Conservation (phyloP, 192 early-diverging fungal species). For the Coemansia aciculifera region DNA sequence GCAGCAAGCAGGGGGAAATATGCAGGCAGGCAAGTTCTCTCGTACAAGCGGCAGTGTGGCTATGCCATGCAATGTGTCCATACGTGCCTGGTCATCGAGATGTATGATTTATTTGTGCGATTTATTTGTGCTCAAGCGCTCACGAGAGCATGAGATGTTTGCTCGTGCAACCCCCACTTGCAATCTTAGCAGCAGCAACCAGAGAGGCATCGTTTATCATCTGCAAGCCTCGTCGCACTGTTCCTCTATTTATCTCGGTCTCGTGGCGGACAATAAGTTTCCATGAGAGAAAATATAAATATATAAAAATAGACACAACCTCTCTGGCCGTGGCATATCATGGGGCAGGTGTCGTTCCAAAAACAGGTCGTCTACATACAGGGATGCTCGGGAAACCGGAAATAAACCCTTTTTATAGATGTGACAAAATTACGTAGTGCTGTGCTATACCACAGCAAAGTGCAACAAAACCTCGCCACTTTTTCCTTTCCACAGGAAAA, state of each 20-base stretch:
- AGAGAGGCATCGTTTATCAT: background rate
- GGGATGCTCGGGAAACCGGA: constrained; percentile 6
- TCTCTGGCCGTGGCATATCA: background rate
- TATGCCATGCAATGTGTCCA: constrained; percentile 4
- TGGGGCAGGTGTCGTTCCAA: background rate
- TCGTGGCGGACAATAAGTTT: background rate
- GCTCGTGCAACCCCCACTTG: background rate
- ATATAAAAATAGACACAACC: constrained; percentile 2
- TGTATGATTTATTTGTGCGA: background rate
- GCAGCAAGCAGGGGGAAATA: background rate
- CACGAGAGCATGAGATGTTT: constrained; percentile 1
- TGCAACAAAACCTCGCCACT: background rate
- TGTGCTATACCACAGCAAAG: background rate
- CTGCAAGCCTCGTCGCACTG: background rate
- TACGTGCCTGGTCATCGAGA: constrained; percentile 6
- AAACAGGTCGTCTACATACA: constrained; percentile 6
- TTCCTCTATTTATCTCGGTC: background rate
- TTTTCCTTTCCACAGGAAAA: background rate
- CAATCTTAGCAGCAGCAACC: background rate
- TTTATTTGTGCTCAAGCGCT: background rate
- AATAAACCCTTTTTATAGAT: background rate
- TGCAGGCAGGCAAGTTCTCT: background rate
- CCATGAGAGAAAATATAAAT: background rate
- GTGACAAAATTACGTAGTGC: background rate
- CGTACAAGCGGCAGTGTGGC: background rate